Conservation (phyloP, 805 yeast genomes). For the Citeromyces nyonsensis region DNA sequence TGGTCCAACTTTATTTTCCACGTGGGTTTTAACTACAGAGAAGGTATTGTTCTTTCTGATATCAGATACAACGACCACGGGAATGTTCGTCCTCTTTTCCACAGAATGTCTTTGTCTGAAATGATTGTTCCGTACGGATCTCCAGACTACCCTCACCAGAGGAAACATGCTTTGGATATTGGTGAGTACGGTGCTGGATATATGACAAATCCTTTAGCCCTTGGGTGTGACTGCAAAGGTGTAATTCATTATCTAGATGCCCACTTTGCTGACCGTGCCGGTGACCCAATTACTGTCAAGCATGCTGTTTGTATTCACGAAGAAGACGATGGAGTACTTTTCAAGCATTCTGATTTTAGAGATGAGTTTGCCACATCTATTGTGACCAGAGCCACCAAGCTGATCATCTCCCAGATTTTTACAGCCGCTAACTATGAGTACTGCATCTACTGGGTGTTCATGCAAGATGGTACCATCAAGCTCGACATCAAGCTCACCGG, state of each 20-base stretch:
- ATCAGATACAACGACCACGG: constrained; percentile 66
- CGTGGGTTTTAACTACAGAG: constrained; percentile 76
- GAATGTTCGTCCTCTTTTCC: constrained; percentile 57
- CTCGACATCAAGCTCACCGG: constrained; percentile 72
- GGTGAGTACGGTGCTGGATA: constrained; percentile 85
- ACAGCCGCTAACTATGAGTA: constrained; percentile 83
- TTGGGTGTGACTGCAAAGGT: constrained; percentile 82
- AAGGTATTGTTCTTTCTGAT: constrained; percentile 69
- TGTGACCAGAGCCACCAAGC: constrained; percentile 60
- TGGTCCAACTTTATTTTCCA: constrained; percentile 74
- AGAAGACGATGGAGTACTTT: constrained; percentile 70
- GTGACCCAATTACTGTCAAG: constrained; percentile 56
- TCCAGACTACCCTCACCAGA: constrained; percentile 69
- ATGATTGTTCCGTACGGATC: constrained; percentile 80
- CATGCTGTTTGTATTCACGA: constrained; percentile 78
- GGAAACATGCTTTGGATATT: constrained; percentile 77
- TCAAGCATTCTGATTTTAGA: constrained; percentile 76
- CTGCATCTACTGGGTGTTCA: constrained; percentile 70
- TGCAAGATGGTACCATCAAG: constrained; percentile 75
- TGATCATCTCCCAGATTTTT: constrained; percentile 66
- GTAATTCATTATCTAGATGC: constrained; percentile 74
- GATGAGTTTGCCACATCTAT: constrained; percentile 63
- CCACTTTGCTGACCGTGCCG: constrained; percentile 51
- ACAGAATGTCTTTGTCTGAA: constrained; percentile 63
- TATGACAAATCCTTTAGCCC: constrained; percentile 64